Percentiles rank a stretch among this genome's conserved stretches.
Conservation (phyloP, 805 yeast genomes). For the Saccharomycopsis sp. region DNA sequence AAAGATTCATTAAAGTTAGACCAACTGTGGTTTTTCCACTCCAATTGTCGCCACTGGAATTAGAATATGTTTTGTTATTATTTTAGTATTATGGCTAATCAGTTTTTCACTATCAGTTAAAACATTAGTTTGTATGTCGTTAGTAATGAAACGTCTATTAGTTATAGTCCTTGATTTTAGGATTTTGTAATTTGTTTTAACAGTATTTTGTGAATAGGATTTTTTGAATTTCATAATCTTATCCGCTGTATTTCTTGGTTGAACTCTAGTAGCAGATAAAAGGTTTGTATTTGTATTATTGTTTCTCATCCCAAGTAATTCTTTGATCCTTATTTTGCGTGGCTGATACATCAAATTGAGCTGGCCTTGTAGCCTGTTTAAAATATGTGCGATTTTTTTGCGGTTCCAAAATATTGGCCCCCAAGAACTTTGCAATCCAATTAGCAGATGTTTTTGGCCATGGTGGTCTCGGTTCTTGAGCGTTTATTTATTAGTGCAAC, state of each 20-base stretch:
- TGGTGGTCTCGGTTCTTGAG: no score
- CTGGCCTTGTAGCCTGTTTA: no score
- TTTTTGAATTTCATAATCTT: slow-evolving; percentile 61
- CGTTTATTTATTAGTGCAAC: no score
- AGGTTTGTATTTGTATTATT: slow-evolving; percentile 29
- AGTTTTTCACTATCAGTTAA: background rate
- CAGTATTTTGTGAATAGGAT: slow-evolving; percentile 42
- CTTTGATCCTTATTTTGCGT: slow-evolving; percentile 77
- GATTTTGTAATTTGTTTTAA: slow-evolving; percentile 50
- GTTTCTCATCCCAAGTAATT: slow-evolving; percentile 30
- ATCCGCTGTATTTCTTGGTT: slow-evolving; percentile 35
- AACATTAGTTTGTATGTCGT: no score
- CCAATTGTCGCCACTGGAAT: slow-evolving; percentile 88
- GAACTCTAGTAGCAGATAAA: slow-evolving; percentile 47
- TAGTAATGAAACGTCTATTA: background rate
- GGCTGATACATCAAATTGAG: slow-evolving; percentile 87
- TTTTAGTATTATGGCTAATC: no score
- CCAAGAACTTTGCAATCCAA: no score
- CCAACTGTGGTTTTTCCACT: slow-evolving; percentile 87
- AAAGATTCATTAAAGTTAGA: slow-evolving; percentile 43
- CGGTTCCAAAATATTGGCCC: no score
- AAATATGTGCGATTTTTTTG: no score
- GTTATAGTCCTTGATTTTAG: slow-evolving; percentile 19
- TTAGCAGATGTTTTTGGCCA: no score
- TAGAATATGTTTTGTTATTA: slow-evolving; percentile 43